Conservation (phyloP, 2,329 filamentous ascomycete genomes). For the Pseudocercospora macadamiae region DNA sequence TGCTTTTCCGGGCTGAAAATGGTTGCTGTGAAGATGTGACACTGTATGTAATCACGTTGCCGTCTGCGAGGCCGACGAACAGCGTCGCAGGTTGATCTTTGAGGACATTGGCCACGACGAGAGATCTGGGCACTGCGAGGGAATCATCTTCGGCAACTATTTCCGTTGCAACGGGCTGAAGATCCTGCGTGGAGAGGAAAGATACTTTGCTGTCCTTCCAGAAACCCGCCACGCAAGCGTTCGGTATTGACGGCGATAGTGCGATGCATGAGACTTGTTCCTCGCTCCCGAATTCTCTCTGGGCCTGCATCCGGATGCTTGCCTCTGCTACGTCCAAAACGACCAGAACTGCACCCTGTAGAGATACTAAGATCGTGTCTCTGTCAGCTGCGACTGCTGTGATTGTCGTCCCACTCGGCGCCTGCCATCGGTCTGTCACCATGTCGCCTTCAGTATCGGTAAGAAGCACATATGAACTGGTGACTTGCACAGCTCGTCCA, state of each 20-base stretch:
- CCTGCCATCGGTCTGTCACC: constrained; percentile 62
- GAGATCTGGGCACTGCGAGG: constrained; percentile 78
- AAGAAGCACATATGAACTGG: constrained; percentile 63
- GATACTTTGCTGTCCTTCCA: constrained; percentile 83
- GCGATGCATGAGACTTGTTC: constrained; percentile 87
- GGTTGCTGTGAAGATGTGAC: constrained; percentile 64
- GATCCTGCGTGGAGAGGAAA: constrained; percentile 68
- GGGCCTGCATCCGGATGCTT: constrained; percentile 60
- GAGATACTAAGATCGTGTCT: constrained; percentile 70
- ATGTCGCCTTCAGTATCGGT: constrained; percentile 61
- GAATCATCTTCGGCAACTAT: constrained; percentile 60
- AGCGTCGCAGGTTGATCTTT: constrained; percentile 70
- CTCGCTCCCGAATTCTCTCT: constrained; percentile 64
- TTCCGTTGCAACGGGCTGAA: constrained; percentile 69
- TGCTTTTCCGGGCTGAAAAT: constrained; percentile 74
- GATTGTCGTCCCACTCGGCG: constrained; percentile 59
- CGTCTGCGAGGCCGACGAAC: constrained; percentile 89
- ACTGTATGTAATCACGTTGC: constrained; percentile 82
- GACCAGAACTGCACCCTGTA: constrained; percentile 73
- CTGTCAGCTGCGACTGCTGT: constrained; percentile 78
- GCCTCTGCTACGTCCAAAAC: constrained; percentile 64
- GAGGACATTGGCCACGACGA: constrained; percentile 78
- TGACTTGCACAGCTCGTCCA: constrained; percentile 75
- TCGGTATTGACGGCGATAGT: constrained; percentile 64
- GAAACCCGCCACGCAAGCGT: constrained; percentile 79